A percentile compares a stretch with the other conserved stretches of the same genome.
phyloP scores from a whole-genome alignment of 2,329 filamentous ascomycete species.

The Myriangium duriaei region DNA sequence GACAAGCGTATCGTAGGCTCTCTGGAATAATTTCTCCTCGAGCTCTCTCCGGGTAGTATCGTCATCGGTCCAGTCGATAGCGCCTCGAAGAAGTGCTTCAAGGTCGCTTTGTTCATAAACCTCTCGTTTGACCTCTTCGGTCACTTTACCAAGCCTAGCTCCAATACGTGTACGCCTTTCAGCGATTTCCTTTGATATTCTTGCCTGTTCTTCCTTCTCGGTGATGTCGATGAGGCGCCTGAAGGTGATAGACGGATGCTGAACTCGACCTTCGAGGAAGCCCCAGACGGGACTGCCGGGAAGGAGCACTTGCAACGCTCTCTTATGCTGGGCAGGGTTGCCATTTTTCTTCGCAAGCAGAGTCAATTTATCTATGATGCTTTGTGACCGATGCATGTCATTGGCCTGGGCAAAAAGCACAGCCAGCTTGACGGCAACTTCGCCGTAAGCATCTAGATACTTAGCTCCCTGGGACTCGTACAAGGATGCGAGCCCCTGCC shows the following conservation, averaged over 20 bases:
- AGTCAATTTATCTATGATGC: conserved; percentile 66
- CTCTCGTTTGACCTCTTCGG: conserved; percentile 74
- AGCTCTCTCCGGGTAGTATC: conserved; percentile 73
- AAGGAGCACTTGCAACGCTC: conserved; percentile 62
- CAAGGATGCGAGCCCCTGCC: conserved; percentile 77
- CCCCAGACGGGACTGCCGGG: conserved; percentile 71
- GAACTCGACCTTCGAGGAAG: conserved; percentile 71
- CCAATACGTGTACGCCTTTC: conserved; percentile 80
- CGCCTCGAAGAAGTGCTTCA: conserved; percentile 65
- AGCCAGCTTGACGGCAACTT: conserved; percentile 60
- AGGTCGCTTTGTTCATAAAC: conserved; percentile 63
- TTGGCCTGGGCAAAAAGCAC: conserved; percentile 57
- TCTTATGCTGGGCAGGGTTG: conserved; percentile 58
- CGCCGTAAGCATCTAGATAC: conserved; percentile 61
- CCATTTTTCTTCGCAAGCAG: conserved; percentile 62
- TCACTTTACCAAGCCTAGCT: conserved; percentile 72
- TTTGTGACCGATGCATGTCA: conserved; percentile 46
- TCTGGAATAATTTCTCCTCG: conserved; percentile 78
- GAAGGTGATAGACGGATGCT: conserved; percentile 68
- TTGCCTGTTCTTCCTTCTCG: conserved; percentile 76
- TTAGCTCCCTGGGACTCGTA: conserved; percentile 64
- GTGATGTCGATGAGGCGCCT: conserved; percentile 70
- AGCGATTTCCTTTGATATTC: conserved; percentile 79
- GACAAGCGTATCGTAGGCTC: conserved; percentile 66
- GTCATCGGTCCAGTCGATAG: conserved; percentile 83